A percentile compares a stretch with the other conserved stretches of the same genome.
These are phyloP conservation scores for Collybia nuda DNA, from an alignment of 768 basidiomycete genomes.

Conservation along the genomic window DNA sequence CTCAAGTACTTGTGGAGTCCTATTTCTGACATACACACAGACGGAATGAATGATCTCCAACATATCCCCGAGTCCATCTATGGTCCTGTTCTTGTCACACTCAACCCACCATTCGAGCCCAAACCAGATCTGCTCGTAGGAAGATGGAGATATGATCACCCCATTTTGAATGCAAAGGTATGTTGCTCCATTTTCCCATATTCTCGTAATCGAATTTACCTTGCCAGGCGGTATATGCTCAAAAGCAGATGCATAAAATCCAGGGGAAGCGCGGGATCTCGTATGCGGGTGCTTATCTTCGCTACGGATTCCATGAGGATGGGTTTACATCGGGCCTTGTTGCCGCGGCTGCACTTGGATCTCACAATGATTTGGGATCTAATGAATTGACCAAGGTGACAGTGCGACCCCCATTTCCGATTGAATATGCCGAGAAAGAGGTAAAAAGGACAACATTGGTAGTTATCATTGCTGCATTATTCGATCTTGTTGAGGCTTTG, in stretches of 20 bases:
- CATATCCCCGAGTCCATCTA: constrained; percentile 53
- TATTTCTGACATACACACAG: constrained; percentile 25
- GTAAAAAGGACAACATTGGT: constrained; percentile 12
- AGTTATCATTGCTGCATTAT: constrained; percentile 26
- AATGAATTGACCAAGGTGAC: constrained; percentile 17
- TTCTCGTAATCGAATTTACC: too few relatives aligned
- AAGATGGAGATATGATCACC: constrained; percentile 51
- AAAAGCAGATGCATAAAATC: constrained; percentile 51
- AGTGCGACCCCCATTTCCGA: constrained; percentile 40
- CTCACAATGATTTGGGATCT: not conserved
- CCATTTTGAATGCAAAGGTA: too few relatives aligned
- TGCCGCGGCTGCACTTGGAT: constrained; percentile 24
- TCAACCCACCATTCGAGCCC: constrained; percentile 70
- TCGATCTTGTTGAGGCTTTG: constrained; percentile 38
- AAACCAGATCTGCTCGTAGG: constrained; percentile 43
- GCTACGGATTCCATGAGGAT: constrained; percentile 84
- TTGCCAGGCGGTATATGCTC: constrained; percentile 53
- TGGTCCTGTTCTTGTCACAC: constrained; percentile 68
- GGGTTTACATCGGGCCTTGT: constrained; percentile 55
- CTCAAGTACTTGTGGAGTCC: not conserved
- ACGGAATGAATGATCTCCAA: constrained; percentile 78
- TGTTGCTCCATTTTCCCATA: too few relatives aligned
- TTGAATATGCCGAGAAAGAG: constrained; percentile 35
- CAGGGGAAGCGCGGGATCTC: constrained; percentile 63
- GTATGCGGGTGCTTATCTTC: constrained; percentile 70